Conservation (phyloP, 495 filamentous ascomycete species). For the Podospora pseudocomata region DNA sequence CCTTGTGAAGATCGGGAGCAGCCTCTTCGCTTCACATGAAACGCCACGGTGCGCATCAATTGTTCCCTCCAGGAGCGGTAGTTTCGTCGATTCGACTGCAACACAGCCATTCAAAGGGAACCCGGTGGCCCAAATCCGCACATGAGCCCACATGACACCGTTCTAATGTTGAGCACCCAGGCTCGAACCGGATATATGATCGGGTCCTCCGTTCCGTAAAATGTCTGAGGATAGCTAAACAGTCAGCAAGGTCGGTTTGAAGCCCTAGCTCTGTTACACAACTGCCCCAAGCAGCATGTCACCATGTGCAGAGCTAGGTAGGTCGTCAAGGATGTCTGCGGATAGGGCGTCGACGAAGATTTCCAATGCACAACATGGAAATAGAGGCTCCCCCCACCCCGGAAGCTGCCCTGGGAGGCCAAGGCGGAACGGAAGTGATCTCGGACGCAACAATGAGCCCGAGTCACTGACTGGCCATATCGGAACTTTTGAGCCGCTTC, state of each 20-base stretch:
- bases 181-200: neutral
- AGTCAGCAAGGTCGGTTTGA: neutral
- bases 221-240: neutral
- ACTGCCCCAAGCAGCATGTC: neutral
- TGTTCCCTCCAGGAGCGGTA: neutral
- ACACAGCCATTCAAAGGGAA: neutral
- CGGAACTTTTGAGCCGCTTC: conserved; percentile 2
- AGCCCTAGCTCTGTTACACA: neutral
- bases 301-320: neutral
- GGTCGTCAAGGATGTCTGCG: neutral
- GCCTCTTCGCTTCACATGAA: neutral
- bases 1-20: neutral
- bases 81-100: neutral
- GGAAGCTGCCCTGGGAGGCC: conserved; percentile 13
- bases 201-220: neutral
- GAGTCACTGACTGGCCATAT: neutral
- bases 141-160: neutral
- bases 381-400: neutral
- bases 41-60: neutral
- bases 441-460: conserved; percentile 2
- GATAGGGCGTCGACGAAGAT: neutral
- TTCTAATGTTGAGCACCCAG: neutral
- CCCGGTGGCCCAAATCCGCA: neutral
- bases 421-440: conserved; percentile 13
- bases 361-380: conserved; percentile 4